These are phyloP conservation scores for Fusarium setosum DNA, from an alignment of 2,329 filamentous ascomycete species.

Conservation along the genomic window DNA sequence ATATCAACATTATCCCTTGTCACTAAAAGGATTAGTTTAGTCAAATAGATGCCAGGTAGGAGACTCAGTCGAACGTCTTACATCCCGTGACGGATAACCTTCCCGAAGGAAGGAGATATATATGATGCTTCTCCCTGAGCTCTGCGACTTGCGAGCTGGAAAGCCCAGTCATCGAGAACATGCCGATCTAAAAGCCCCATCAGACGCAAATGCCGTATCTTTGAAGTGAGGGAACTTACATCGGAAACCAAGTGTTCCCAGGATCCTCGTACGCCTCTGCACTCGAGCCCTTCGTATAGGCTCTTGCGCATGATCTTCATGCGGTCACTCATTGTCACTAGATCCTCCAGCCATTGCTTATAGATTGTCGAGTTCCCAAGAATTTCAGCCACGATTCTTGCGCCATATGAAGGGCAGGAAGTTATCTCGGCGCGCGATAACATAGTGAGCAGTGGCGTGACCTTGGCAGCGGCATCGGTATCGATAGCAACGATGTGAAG, in stretches of 20 bases:
- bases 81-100: neutral
- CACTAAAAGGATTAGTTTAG: too few relatives aligned
- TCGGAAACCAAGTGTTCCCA: neutral
- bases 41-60: neutral
- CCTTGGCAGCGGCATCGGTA: neutral
- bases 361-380: neutral
- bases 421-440: neutral
- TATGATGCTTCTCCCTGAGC: neutral
- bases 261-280: neutral
- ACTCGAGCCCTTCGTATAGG: neutral
- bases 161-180: neutral
- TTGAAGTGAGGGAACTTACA: neutral
- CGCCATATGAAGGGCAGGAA: conserved; percentile 1
- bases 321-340: conserved; percentile 9
- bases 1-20: neutral
- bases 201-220: neutral
- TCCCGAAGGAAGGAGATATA: neutral
- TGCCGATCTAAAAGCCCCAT: neutral
- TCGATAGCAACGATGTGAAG: conserved; percentile 35
- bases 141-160: neutral
- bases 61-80: neutral
- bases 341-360: neutral
- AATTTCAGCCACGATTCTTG: neutral
- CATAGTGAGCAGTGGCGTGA: neutral
- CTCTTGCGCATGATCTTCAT: conserved; percentile 7